Conservation (phyloP, 1,284 basidiomycete species). For the Prillingera fragicola region DNA sequence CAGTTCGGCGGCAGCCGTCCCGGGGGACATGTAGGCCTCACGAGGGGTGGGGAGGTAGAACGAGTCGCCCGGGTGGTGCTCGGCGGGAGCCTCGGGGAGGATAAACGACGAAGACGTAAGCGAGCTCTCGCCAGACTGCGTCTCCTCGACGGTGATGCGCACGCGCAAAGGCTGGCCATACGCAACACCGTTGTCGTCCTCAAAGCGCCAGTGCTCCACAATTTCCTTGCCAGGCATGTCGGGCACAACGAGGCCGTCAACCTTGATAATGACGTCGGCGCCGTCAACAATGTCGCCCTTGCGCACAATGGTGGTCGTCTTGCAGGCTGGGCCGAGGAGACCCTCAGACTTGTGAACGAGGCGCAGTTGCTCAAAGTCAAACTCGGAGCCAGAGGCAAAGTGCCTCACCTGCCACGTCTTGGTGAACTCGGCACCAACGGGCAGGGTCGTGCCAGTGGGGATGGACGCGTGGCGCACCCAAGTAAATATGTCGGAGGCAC, state of each 20-base stretch:
- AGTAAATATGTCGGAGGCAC: constrained; percentile 38
- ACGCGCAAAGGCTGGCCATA: constrained; percentile 42
- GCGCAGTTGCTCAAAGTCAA: constrained; percentile 27
- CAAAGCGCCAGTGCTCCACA: constrained; percentile 39
- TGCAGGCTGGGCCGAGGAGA: constrained; percentile 19
- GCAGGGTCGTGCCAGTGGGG: constrained; percentile 30
- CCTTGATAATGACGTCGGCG: constrained; percentile 30
- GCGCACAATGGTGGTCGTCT: constrained; percentile 14
- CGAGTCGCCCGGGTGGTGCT: constrained; percentile 5
- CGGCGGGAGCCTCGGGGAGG: constrained; percentile 22
- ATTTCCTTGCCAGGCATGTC: constrained; percentile 33
- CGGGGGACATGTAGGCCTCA: constrained; percentile 6
- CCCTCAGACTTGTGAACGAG: constrained; percentile 28
- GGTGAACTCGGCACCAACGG: constrained; percentile 41
- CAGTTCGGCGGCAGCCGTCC: constrained; percentile 5
- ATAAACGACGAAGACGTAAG: constrained; percentile 28
- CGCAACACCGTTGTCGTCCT: constrained; percentile 34
- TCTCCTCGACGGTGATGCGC: constrained; percentile 29
- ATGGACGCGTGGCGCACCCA: constrained; percentile 43
- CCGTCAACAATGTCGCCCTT: constrained; percentile 29
- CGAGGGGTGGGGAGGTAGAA: constrained; percentile 10
- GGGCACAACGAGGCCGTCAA: constrained; percentile 37
- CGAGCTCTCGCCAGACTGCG: constrained; percentile 19
- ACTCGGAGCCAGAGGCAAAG: constrained; percentile 38
- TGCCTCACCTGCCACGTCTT: constrained; percentile 43